phyloP scores from a whole-genome alignment of 225 moss, liverwort and hornwort genomes.

The Physcomitrellopsis africana region DNA sequence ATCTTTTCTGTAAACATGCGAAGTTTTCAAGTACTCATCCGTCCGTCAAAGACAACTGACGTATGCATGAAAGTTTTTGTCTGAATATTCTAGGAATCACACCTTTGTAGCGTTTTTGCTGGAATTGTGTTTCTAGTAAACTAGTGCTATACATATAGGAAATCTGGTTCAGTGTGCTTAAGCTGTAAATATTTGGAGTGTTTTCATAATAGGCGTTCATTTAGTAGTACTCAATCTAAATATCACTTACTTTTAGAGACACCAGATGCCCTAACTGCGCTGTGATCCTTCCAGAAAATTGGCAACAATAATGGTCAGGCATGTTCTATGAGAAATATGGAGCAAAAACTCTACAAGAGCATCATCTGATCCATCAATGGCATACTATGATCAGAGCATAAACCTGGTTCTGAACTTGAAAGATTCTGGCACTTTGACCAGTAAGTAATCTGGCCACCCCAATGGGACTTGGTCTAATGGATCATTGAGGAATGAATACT shows the following conservation, averaged over 20 bases:
- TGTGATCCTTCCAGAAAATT: conserved; percentile 2
- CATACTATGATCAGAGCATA: not conserved
- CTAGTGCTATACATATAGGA: not conserved
- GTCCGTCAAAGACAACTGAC: not conserved
- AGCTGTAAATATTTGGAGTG: not conserved
- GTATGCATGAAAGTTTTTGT: too few relatives aligned
- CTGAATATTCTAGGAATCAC: too few relatives aligned
- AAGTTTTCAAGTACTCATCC: not conserved
- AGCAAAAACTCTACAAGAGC: not conserved
- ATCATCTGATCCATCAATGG: not conserved
- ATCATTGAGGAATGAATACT: not conserved
- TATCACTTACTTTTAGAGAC: not conserved
- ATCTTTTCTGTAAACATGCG: conserved; percentile 5
- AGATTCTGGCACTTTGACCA: not conserved
- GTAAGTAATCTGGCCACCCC: not conserved
- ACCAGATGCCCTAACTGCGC: not conserved
- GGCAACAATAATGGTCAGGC: not conserved
- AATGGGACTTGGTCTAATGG: not conserved
- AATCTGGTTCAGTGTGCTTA: not conserved
- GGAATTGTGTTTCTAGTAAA: not conserved
- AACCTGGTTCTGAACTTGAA: conserved; percentile 11
- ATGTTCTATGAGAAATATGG: not conserved
- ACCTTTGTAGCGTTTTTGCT: not conserved
- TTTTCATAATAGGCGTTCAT: not conserved
- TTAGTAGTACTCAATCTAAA: not conserved